Conservation (phyloP, 768 basidiomycete genomes). For the Galerina sulciceps region DNA sequence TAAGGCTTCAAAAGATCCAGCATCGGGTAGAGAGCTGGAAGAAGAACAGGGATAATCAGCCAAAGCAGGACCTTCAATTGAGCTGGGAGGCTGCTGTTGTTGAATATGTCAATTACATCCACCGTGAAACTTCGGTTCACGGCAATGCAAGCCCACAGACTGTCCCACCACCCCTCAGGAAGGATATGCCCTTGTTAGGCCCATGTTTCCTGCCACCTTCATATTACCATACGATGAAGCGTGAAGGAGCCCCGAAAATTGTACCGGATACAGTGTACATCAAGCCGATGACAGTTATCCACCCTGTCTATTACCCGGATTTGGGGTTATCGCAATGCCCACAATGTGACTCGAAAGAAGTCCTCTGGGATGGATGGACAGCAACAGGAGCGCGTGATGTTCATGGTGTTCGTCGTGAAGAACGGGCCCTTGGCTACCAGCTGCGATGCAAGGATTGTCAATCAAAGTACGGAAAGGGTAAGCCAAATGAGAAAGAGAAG, state of each 20-base stretch:
- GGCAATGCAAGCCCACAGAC: too few species aligned
- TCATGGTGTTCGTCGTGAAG: too few species aligned
- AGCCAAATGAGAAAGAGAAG: background rate
- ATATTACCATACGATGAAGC: background rate
- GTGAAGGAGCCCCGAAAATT: background rate
- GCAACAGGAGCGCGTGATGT: too few species aligned
- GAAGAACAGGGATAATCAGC: background rate
- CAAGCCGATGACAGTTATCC: conserved; percentile 1
- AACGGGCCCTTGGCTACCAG: conserved; percentile 8
- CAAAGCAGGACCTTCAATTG: background rate
- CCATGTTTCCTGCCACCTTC: conserved; percentile 8
- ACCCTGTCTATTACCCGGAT: background rate
- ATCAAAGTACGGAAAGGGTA: background rate
- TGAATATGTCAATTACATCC: too few species aligned
- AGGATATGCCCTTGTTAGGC: too few species aligned
- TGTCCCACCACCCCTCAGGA: too few species aligned
- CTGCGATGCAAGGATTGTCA: conserved; percentile 10
- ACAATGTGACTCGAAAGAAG: conserved; percentile 3
- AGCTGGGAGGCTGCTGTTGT: conserved; percentile 2
- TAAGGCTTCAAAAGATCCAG: background rate
- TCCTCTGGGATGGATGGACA: conserved; percentile 1
- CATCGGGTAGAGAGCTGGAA: background rate
- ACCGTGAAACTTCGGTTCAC: too few species aligned
- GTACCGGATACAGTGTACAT: conserved; percentile 2
- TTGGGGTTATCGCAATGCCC: background rate